phyloP scores from a whole-genome alignment of 139 green algal species.

The Penium margaritaceum region DNA sequence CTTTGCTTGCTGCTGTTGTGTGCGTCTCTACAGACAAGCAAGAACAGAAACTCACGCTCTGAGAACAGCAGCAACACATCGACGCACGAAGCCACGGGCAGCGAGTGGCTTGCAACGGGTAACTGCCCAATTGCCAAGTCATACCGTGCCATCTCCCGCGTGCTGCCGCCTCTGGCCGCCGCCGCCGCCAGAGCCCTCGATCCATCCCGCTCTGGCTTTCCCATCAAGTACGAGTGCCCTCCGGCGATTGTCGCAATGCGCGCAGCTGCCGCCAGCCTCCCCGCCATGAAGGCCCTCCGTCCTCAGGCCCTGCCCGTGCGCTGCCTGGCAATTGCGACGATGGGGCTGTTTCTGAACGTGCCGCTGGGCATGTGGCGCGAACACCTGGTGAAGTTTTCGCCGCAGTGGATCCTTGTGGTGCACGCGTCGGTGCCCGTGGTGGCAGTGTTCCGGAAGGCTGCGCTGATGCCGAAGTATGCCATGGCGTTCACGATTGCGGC shows the following conservation, averaged over 20 bases:
- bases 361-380: conserved; percentile 70
- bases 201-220: not conserved
- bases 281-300: conserved; percentile 62
- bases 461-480: conserved; percentile 72
- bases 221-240: conserved; percentile 62
- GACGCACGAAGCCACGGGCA: conserved; percentile 28
- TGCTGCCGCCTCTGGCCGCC: conserved; percentile 22
- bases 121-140: conserved; percentile 43
- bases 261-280: conserved; percentile 58
- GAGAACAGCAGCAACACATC: too few species aligned
- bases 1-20: not conserved
- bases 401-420: conserved; percentile 75
- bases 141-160: conserved; percentile 1
- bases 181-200: too few species aligned
- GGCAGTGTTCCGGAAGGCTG: conserved; percentile 75
- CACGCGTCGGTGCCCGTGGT: conserved; percentile 82
- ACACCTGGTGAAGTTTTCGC: conserved; percentile 76
- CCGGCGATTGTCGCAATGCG: conserved; percentile 63
- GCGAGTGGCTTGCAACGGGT: conserved; percentile 31
- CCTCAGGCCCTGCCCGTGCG: conserved; percentile 52
- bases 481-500: conserved; percentile 67
- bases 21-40: not conserved
- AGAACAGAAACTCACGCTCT: too few species aligned
- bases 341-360: conserved; percentile 62
- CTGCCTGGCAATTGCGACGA: conserved; percentile 50